A percentile compares a stretch with the other conserved stretches of the same genome.
These are phyloP conservation scores for Aureobasidium subglaciale DNA, from an alignment of 2,329 filamentous ascomycete species.

Conservation along the genomic window DNA sequence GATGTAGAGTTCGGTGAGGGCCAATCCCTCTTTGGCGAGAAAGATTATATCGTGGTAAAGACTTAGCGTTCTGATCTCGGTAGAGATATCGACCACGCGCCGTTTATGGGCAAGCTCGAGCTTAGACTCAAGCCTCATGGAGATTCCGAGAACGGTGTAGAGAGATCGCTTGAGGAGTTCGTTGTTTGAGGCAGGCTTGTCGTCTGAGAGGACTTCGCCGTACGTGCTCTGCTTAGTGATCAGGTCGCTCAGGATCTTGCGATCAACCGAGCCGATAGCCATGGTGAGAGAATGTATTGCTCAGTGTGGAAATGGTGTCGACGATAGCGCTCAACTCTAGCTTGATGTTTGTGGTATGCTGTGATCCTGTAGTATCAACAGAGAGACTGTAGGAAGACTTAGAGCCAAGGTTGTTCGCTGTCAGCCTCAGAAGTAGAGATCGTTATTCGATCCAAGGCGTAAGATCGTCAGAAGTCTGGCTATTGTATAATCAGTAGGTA, in stretches of 20 bases:
- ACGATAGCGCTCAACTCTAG: background rate
- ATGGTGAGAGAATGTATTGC: conserved; percentile 42
- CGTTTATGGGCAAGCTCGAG: conserved; percentile 77
- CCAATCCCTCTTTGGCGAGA: conserved; percentile 84
- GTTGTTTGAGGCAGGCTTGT: conserved; percentile 73
- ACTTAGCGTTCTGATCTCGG: conserved; percentile 70
- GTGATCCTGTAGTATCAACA: too few species aligned
- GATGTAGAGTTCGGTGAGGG: conserved; percentile 79
- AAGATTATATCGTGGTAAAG: conserved; percentile 90
- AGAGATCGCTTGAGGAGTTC: too few species aligned
- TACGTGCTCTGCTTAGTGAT: too few species aligned
- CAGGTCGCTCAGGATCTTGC: conserved; percentile 89
- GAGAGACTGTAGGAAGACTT: too few species aligned
- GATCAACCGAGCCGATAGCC: conserved; percentile 95
- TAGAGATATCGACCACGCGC: conserved; percentile 71
- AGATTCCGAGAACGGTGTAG: conserved; percentile 89
- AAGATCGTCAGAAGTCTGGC: background rate
- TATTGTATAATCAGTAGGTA: too few species aligned
- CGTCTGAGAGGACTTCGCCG: too few species aligned
- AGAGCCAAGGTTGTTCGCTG: too few species aligned
- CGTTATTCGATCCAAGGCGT: too few species aligned
- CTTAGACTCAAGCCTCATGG: conserved; percentile 77
- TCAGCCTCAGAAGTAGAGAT: too few species aligned
- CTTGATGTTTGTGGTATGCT: too few species aligned
- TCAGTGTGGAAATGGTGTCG: background rate